These are phyloP conservation scores for Pterocarpus macrocarpus DNA, from an alignment of 306 rosid genomes.

Conservation along the genomic window DNA sequence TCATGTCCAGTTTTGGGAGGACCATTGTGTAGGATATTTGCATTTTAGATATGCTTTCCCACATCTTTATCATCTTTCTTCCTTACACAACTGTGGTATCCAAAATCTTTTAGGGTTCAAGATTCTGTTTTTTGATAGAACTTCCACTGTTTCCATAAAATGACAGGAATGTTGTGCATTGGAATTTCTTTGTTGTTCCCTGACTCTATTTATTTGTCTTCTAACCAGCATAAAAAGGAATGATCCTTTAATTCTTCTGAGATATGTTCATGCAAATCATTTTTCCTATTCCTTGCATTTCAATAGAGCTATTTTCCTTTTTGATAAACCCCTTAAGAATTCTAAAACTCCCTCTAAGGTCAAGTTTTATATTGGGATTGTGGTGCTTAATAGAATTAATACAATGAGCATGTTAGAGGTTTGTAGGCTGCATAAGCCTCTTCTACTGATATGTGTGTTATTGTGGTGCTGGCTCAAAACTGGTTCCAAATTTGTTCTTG, in stretches of 20 bases:
- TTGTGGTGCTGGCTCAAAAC: background rate
- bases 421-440: background rate
- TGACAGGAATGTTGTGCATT: background rate
- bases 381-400: background rate
- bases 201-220: constrained; percentile 1
- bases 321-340: background rate
- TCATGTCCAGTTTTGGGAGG: background rate
- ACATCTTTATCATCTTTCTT: background rate
- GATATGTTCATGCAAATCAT: background rate
- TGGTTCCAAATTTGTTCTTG: background rate
- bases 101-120: background rate
- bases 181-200: background rate
- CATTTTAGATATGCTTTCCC: constrained; percentile 16
- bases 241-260: background rate
- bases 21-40: background rate
- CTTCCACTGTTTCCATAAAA: background rate
- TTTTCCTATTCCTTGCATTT: background rate
- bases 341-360: constrained; percentile 15
- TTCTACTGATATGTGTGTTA: background rate
- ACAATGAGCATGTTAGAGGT: background rate
- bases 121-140: background rate
- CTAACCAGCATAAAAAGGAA: background rate
- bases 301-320: background rate
- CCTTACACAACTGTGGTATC: background rate
- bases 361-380: background rate